phyloP scores from a whole-genome alignment of 2,329 filamentous ascomycete species.

The Ceratocystis diversiconidia region DNA sequence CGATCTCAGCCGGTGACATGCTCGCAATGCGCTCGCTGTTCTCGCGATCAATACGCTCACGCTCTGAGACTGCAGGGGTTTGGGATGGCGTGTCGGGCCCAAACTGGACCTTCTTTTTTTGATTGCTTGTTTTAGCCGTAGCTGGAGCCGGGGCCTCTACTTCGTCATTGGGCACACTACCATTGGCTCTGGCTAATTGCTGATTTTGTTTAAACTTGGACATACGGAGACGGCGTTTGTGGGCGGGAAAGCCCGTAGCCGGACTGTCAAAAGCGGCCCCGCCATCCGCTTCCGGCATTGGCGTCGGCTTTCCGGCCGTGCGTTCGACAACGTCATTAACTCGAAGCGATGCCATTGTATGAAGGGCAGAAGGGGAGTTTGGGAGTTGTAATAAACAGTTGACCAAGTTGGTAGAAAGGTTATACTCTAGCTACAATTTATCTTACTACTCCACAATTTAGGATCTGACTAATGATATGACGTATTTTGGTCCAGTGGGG shows the following conservation, averaged over 20 bases:
- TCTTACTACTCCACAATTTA: neutral
- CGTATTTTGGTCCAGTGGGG: neutral
- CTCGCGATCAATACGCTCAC: conserved; percentile 63
- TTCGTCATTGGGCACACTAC: neutral
- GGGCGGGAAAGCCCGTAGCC: conserved; percentile 69
- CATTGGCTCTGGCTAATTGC: conserved; percentile 21
- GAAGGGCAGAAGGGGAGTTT: neutral
- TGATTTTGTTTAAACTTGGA: conserved; percentile 71
- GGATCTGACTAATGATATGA: neutral
- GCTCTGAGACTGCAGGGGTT: conserved; percentile 36
- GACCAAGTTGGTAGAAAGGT: neutral
- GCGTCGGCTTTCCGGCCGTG: conserved; percentile 28
- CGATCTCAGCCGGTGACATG: conserved; percentile 75
- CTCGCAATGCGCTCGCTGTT: conserved; percentile 57
- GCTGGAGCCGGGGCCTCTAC: neutral
- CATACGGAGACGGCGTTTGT: conserved; percentile 57
- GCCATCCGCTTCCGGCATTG: conserved; percentile 41
- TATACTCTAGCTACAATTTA: neutral
- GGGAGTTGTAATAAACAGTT: neutral
- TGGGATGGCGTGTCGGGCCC: conserved; percentile 22
- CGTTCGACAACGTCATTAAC: conserved; percentile 72
- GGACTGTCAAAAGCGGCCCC: conserved; percentile 40
- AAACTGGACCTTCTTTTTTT: conserved; percentile 16
- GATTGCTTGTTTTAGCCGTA: conserved; percentile 1
- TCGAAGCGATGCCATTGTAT: conserved; percentile 31